Conservation (phyloP, 1,139 yeast species). For the Meyerozyma athensensis region DNA sequence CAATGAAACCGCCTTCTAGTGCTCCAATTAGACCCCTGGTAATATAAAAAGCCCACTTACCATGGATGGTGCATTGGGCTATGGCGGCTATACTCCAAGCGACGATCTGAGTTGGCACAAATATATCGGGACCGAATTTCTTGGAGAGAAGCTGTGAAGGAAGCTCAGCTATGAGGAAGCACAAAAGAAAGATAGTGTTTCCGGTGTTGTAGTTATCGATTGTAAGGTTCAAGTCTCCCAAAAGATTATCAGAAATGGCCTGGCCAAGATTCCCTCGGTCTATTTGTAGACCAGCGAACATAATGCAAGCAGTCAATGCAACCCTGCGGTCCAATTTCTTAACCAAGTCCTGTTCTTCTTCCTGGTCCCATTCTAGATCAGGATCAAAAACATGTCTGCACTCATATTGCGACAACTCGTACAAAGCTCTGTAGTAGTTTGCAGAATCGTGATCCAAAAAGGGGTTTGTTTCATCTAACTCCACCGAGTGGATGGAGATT, state of each 20-base stretch:
- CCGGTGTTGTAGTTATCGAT: slow-evolving; percentile 14
- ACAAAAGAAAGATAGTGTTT: slow-evolving; percentile 10
- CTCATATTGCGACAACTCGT: slow-evolving; percentile 42
- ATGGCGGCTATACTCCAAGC: slow-evolving; percentile 10
- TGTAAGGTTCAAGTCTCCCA: slow-evolving; percentile 11
- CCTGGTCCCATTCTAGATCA: slow-evolving; percentile 18
- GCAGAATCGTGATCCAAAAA: slow-evolving; percentile 36
- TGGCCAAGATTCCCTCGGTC: slow-evolving; percentile 13
- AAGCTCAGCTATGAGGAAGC: slow-evolving; percentile 13
- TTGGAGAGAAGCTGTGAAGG: slow-evolving; percentile 15
- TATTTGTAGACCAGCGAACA: slow-evolving; percentile 30
- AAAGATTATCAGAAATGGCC: slow-evolving; percentile 13
- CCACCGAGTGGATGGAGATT: too few species aligned
- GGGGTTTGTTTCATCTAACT: not conserved
- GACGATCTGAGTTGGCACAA: slow-evolving; percentile 10
- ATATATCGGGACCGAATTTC: slow-evolving; percentile 11
- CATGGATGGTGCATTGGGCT: slow-evolving; percentile 9
- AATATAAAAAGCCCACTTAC: slow-evolving; percentile 10
- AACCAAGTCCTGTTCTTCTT: slow-evolving; percentile 19
- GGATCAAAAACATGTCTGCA: slow-evolving; percentile 31
- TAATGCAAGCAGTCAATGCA: slow-evolving; percentile 24
- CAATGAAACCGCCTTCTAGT: slow-evolving; percentile 10
- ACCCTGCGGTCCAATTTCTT: slow-evolving; percentile 24
- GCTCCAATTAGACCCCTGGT: slow-evolving; percentile 10
- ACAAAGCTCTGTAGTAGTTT: slow-evolving; percentile 32